Evolutionary conservation across 139 green algal genomes (phyloP), one percentile per base, ranked within the genome.

Genomic region (Chlamydomonas urium): DNA sequence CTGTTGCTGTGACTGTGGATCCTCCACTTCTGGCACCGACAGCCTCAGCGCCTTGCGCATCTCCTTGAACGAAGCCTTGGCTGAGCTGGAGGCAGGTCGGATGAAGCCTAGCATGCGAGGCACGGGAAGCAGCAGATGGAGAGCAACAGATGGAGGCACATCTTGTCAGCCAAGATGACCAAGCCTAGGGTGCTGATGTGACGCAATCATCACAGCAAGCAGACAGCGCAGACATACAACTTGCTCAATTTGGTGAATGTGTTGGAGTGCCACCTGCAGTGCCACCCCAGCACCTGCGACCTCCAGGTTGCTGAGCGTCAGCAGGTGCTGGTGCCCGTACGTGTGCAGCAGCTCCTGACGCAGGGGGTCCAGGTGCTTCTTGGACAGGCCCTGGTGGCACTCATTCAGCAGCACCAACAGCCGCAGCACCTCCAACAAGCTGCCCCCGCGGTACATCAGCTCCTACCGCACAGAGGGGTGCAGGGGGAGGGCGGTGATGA

Each of bases 311-410:
- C 71, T 65, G 4, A 98, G 81, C 1, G 88, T 91, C 36, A 93
- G 70, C 37, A 96, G 47, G 74, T 98, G 87, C 50, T 93, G 79
- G 75, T 94, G 90, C 33, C 93, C 93, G 62, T 97, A 97, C 1
- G 81, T 89, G 33, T 92, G 86, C 36, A 96, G 76, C 14, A 97
- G 31, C 71, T 95, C 89, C 0, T 63, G 57, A 2, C 91, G 71
- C 47, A 98, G 74, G 1, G 61, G 42, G 62, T 98, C 93, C 14
- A 82, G 86, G 36, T 86, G 74, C 47, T 83, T 83, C 47, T 86
- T 87, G 5, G 93, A 88, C 32, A 98, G 53, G 60, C 94, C 93
- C 23, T 71, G 63, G 38, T 71, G 37, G 38, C 63, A 77, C 6
- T 72, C 80, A 74, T 65, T 89, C 47, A 79, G 47, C 34, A 98